Evolutionary conservation across 75 land plant genomes (phyloP), one percentile per base, ranked within the genome.

Genomic region (Selaginella moellendorffii): DNA sequence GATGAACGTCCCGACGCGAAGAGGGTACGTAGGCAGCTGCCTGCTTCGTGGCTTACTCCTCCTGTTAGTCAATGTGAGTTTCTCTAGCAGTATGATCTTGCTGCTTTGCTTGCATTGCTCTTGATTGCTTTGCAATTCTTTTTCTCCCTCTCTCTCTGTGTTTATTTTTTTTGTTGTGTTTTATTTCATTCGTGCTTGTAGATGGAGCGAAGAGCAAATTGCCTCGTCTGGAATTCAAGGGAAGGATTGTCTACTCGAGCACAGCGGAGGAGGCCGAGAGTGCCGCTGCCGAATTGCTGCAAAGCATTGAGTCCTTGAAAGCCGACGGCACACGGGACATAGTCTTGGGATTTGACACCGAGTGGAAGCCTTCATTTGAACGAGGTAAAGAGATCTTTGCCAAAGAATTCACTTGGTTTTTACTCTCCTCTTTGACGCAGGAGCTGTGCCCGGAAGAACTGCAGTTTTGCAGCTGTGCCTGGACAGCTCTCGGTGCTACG

Each of bases 401-500:
- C 14, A 14, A 36, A 36, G 46, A 5, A 36, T 36, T 5, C 14
- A 36, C 46, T 36, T 14, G 5, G 46, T 36, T 5, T 36, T 5
- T 14, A 36, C 46, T 36, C 46, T 36, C 46, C 5, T 36, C 46
- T 36, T 36, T 36, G 46, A n/a, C 5, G 14, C 46, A 36, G 46
- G 46, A 36, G 46, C 14, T 36, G 46, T 14, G 10, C 46, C 5
- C 5, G 46, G 46, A 36, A 36, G 46, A 36, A 14, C 46, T 5
- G 46, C 46, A n/a, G n/a, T n/a, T n/a, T n/a, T n/a, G n/a, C n/a
- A n/a, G n/a, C n/a, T 36, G 46, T 91, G 92, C 58, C 29, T 71
- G 26, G 80, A 77, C 25, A 63, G 26, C 28, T 52, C 31, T 30
- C 58, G 63, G 30, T 91, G 97, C 73, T 72, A 85, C 76, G 88